These are phyloP conservation scores for Boechera divaricarpa DNA, from an alignment of 345 rosid genomes.

Conservation along the genomic window DNA sequence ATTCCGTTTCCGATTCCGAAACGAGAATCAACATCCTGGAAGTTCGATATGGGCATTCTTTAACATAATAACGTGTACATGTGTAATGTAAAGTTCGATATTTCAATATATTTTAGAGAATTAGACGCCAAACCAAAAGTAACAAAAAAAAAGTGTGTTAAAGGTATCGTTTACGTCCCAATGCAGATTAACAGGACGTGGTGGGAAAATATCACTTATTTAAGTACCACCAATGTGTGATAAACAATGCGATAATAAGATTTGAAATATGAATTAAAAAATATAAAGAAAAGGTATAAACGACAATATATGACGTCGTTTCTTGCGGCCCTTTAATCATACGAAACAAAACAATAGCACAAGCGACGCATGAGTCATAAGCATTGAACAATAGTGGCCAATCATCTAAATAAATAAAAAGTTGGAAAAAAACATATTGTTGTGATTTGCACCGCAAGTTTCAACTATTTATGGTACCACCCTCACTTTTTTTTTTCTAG, in stretches of 20 bases:
- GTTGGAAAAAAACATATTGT: constrained; percentile 25
- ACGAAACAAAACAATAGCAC: constrained; percentile 24
- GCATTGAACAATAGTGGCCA: constrained; percentile 33
- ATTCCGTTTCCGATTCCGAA: too few relatives aligned
- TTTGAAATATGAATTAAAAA: constrained; percentile 3
- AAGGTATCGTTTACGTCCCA: background rate
- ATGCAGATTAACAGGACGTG: background rate
- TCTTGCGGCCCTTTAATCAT: constrained; percentile 30
- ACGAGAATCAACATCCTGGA: too few relatives aligned
- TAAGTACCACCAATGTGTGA: background rate
- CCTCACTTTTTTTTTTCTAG: background rate
- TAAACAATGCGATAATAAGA: constrained; percentile 14
- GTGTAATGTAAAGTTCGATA: background rate
- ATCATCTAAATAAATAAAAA: constrained; percentile 16
- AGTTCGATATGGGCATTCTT: background rate
- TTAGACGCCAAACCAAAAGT: background rate
- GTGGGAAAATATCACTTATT: background rate
- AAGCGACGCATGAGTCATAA: constrained; percentile 40
- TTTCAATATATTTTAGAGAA: too few relatives aligned
- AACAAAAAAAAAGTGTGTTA: background rate
- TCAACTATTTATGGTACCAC: constrained; percentile 36
- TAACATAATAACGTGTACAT: background rate
- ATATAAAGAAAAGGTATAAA: constrained; percentile 27
- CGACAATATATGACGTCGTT: constrained; percentile 35
- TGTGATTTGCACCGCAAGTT: constrained; percentile 35